These are phyloP conservation scores for apple (Malus domestica) DNA, from an alignment of 306 rosid species.

Conservation along the genomic window DNA sequence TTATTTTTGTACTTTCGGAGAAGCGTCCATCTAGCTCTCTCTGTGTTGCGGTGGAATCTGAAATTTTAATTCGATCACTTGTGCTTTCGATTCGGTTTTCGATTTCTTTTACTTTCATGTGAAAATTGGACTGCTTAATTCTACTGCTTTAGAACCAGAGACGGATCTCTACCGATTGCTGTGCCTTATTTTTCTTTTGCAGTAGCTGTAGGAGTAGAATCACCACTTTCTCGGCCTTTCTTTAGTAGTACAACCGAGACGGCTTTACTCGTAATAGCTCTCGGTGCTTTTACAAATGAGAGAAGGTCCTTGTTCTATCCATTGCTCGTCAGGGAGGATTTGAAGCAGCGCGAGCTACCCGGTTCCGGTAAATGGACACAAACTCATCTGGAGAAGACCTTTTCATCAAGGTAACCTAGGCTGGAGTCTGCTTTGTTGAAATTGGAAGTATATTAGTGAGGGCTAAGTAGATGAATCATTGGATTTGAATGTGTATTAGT, in stretches of 20 bases:
- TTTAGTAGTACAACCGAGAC: slow-evolving; percentile 35
- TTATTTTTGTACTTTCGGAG: slow-evolving; percentile 57
- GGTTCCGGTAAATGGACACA: slow-evolving; percentile 55
- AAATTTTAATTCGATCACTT: slow-evolving; percentile 17
- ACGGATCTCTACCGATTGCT: slow-evolving; percentile 81
- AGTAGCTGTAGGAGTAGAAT: slow-evolving; percentile 29
- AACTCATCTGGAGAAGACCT: slow-evolving; percentile 77
- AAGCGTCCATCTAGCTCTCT: slow-evolving; percentile 25
- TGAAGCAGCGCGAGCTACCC: slow-evolving; percentile 68
- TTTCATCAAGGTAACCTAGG: slow-evolving; percentile 53
- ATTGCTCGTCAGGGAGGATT: slow-evolving; percentile 66
- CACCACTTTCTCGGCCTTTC: slow-evolving; percentile 28
- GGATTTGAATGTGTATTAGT: background rate
- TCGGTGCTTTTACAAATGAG: slow-evolving; percentile 36
- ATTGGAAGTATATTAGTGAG: background rate
- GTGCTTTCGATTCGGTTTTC: background rate
- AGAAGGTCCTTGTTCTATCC: slow-evolving; percentile 45
- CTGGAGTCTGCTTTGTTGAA: slow-evolving; percentile 4
- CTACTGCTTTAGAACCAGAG: slow-evolving; percentile 38
- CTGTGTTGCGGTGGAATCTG: slow-evolving; percentile 50
- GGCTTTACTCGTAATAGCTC: slow-evolving; percentile 35
- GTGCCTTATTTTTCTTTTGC: slow-evolving; percentile 67
- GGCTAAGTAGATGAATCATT: slow-evolving; percentile 14
- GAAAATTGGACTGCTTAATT: slow-evolving; percentile 37
- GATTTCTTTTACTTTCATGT: slow-evolving; percentile 1